Conservation (phyloP, 2,329 filamentous ascomycete species). For the Dryadomyces sulphureus region DNA sequence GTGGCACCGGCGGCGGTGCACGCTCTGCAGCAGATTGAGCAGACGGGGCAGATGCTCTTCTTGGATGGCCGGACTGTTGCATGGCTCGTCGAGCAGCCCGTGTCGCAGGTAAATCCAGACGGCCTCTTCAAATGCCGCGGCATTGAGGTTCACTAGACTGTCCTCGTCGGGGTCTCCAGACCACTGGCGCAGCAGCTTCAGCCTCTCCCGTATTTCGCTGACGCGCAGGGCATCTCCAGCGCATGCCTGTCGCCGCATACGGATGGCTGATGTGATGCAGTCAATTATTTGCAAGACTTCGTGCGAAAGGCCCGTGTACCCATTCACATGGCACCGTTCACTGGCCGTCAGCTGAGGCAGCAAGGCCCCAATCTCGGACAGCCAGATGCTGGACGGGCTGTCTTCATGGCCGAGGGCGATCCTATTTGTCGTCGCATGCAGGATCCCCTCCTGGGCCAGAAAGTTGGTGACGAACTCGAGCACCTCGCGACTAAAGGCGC, state of each 20-base stretch:
- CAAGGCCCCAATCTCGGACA: neutral
- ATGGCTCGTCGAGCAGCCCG: neutral
- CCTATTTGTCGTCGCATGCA: neutral
- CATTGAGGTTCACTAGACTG: neutral
- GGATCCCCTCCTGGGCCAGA: neutral
- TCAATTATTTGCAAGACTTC: conserved; percentile 3
- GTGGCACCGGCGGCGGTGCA: neutral
- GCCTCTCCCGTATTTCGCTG: neutral
- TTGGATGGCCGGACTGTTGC: conserved; percentile 1
- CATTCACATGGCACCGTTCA: neutral
- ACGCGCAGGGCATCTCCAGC: neutral
- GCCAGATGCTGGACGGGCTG: neutral
- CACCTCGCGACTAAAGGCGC: conserved; percentile 3
- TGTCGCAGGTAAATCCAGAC: conserved; percentile 4
- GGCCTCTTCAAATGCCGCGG: neutral
- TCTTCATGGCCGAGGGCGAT: neutral
- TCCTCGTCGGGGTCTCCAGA: conserved; percentile 1
- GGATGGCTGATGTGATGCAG: neutral
- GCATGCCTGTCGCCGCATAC: neutral
- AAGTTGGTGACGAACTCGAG: conserved; percentile 2
- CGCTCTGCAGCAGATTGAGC: neutral
- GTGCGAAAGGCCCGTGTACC: conserved; percentile 2
- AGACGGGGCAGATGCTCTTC: neutral
- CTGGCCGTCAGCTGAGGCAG: neutral
- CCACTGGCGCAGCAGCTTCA: neutral